Conservation (phyloP, 345 rosid species). For the Arabidopsis suecica region DNA sequence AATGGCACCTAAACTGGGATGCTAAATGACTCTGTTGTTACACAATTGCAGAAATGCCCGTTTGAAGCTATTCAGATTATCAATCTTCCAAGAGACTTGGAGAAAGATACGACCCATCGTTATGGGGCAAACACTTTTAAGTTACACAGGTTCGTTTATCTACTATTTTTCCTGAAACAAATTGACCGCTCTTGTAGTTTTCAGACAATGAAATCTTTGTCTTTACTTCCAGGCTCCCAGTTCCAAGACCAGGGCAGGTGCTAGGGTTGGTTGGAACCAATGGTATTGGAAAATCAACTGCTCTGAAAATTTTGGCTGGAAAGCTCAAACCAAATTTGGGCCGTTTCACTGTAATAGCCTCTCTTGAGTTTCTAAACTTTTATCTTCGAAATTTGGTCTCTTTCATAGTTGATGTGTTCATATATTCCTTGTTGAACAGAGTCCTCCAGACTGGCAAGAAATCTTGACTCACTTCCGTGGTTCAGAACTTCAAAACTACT, state of each 20-base stretch:
- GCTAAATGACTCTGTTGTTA: slow-evolving; percentile 4
- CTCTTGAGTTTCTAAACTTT: slow-evolving; percentile 13
- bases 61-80: slow-evolving; percentile 98
- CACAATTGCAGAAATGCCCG: slow-evolving; percentile 82
- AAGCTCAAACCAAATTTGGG: slow-evolving; percentile 98
- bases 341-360: slow-evolving; percentile 69
- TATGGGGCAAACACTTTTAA: slow-evolving; percentile 96
- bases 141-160: slow-evolving; percentile 71
- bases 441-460: slow-evolving; percentile 99
- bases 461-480: slow-evolving; percentile 96
- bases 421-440: slow-evolving; percentile 52
- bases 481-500: slow-evolving; percentile 95
- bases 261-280: slow-evolving; percentile 99
- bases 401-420: slow-evolving; percentile 13
- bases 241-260: slow-evolving; percentile 99
- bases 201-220: slow-evolving; percentile 30
- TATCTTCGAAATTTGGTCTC: slow-evolving; percentile 22
- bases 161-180: background rate
- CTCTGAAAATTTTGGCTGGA: slow-evolving; percentile 94
- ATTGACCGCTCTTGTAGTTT: slow-evolving; percentile 11
- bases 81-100: slow-evolving; percentile 91
- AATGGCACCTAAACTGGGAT: background rate
- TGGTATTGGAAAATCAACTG: slow-evolving; percentile 98
- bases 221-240: slow-evolving; percentile 74
- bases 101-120: slow-evolving; percentile 96